Evolutionary conservation across 768 basidiomycete genomes (phyloP), one percentile per base, ranked within the genome.

Genomic region (Suillus decipiens): DNA sequence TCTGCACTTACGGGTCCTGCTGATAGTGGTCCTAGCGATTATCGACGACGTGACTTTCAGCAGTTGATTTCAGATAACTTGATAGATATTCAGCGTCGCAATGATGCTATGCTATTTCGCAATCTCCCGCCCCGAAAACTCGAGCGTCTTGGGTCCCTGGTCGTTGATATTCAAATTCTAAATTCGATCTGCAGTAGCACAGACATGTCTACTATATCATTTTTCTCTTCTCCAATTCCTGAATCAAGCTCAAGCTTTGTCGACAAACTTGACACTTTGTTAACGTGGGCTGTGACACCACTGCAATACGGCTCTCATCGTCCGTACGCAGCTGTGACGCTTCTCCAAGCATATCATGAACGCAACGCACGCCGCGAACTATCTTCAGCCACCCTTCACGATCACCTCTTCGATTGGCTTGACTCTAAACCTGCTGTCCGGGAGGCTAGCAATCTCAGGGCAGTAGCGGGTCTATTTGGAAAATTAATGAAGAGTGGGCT

Each of bases 241-340:
- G 69, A 77, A 24, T 79, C 81, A 60, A 70, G 76, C 24, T 69
- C 77, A 14, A 71, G 74, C 12, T 90, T 92, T 68, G 75, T 80
- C n/a, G 82, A 83, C 63, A 92, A 93, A 70, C 81, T 93, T 19
- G 86, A 90, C 66, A 82, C 87, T 59, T 80, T 93, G 2, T 80
- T 94, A 11, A 89, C 89, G 0, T 95, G 93, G 92, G 85, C 86
- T 68, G 86, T 93, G 33, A 91, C 92, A 0, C 84, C 87, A 3
- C 78, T 90, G 19, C 93, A 94, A 73, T 93, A 89, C 64, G 92
- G 93, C 11, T 88, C 92, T 50, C 93, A 93, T 67, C 81, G 92
- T 39, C 86, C 89, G 1, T 89, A 88, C 69, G 91, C 86, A 34
- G 90, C 88, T 2, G 86, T 84, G 9, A 88, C 88, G 22, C 79